Base-by-base conservation (phyloP, 768 basidiomycete species). In the Suillus subaureus region DNA sequence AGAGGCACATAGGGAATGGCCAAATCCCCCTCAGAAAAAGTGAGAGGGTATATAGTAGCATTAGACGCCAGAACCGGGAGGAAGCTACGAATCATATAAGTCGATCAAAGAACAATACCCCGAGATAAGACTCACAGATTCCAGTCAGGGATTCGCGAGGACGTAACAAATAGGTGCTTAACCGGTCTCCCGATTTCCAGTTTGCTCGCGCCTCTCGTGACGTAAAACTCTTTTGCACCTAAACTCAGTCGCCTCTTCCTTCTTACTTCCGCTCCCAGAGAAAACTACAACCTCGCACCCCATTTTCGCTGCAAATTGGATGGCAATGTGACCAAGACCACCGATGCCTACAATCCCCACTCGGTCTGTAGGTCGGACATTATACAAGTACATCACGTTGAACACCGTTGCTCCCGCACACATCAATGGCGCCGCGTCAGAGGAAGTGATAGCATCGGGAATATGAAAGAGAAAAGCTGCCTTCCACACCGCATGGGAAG, bases 241-340 rank as follows among this genome's bases (percentile, higher is more conserved):
- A 80, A 71, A 23, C 60, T 56, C 57, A n/a, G 52, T 66, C 23
- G 80, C 77, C 39, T 80, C 77, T 9, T 74, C 71, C 54, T 49
- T 74, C 65, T 80, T 81, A 31, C 54, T 61, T 8, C 80, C 76
- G 0, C 77, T 74, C 31, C 72, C 57, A 6, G 77, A 79, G 37
- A 80, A 75, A 6, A 76, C 79, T 57, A 77, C 73, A 5, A 80
- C 79, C 8, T 75, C 74, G 23, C 77, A 78, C 16, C 79, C 79
- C 75, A 80, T 80, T 68, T 79, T 81, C 40, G 75, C 66, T 4
- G 79, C 77, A 64, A 80, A 80, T 51, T 79, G 77, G 40, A 80
- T 74, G 7, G 76, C 78, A 39, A 80, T 76, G 51, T 80, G 79
- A 9, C 79, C 78, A 18, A 80, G 73, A 7, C 79, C 79, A 2